Evolutionary conservation across 805 yeast genomes (phyloP).

Genomic region (Candida pseudofarinosa): DNA sequence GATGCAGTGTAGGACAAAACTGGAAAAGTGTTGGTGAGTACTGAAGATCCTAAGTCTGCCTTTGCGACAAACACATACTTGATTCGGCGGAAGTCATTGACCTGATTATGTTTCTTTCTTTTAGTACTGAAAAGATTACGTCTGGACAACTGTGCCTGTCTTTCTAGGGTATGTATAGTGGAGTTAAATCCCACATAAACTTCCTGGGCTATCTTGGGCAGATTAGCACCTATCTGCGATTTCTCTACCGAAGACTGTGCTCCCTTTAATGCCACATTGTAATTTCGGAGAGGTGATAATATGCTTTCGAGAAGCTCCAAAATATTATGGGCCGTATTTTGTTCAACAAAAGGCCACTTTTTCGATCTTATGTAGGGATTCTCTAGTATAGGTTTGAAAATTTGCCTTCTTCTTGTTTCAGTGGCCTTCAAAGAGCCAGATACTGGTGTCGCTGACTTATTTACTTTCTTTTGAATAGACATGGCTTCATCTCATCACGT

Average conservation of each 20-base stretch:
- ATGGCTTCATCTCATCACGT: background rate
- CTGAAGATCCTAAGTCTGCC: slow-evolving; percentile 46
- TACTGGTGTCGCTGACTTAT: slow-evolving; percentile 5
- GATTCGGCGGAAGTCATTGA: slow-evolving; percentile 11
- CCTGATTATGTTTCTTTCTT: slow-evolving; percentile 1
- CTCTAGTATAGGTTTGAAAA: slow-evolving; percentile 61
- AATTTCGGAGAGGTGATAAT: slow-evolving; percentile 27
- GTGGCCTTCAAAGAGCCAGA: slow-evolving; percentile 43
- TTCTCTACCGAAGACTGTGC: slow-evolving; percentile 5
- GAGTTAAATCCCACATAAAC: slow-evolving; percentile 52
- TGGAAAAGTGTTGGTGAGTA: slow-evolving; percentile 58
- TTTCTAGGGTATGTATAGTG: slow-evolving; percentile 46
- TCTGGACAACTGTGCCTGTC: slow-evolving; percentile 29
- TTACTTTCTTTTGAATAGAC: background rate
- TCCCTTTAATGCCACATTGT: slow-evolving; percentile 14
- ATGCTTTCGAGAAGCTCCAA: slow-evolving; percentile 31
- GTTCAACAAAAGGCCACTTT: slow-evolving; percentile 40
- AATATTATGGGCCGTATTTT: slow-evolving; percentile 32
- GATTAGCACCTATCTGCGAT: slow-evolving; percentile 10
- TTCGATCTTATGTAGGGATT: slow-evolving; percentile 54
- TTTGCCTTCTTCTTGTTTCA: slow-evolving; percentile 50
- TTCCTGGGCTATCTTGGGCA: slow-evolving; percentile 20
- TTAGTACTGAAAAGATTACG: slow-evolving; percentile 1
- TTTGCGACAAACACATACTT: slow-evolving; percentile 57
- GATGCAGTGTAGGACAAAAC: slow-evolving; percentile 47